A percentile compares a stretch with the other conserved stretches of the same genome.
Conservation (phyloP, 2,329 filamentous ascomycete species). For the Tothia fuscella region DNA sequence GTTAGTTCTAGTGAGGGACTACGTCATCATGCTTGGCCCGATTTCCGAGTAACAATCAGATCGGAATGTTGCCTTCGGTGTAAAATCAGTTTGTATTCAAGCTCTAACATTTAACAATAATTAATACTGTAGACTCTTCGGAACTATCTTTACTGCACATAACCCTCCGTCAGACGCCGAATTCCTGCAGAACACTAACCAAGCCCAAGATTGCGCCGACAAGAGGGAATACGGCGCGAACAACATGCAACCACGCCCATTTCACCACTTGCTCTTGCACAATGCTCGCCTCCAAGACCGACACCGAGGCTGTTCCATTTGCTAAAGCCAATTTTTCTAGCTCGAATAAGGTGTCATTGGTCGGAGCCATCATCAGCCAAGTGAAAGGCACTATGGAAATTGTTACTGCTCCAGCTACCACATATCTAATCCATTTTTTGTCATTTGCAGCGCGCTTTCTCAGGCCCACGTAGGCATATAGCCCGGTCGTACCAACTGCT, state of each 20-base stretch:
- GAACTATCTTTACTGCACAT: too few relatives aligned
- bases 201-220: background rate
- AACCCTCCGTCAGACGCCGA: too few relatives aligned
- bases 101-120: too few relatives aligned
- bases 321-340: too few relatives aligned
- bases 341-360: conserved; percentile 19
- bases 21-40: too few relatives aligned
- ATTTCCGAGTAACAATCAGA: too few relatives aligned
- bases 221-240: conserved; percentile 10
- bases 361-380: conserved; percentile 24
- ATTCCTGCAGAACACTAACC: background rate
- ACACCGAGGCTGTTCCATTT: too few relatives aligned
- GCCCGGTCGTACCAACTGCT: conserved; percentile 16
- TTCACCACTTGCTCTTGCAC: background rate
- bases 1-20: too few relatives aligned
- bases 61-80: too few relatives aligned
- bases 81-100: too few relatives aligned
- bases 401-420: conserved; percentile 18
- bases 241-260: conserved; percentile 11
- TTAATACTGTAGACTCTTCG: too few relatives aligned
- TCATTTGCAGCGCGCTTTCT: background rate
- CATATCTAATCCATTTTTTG: background rate
- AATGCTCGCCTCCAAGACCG: background rate
- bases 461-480: conserved; percentile 18
- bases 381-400: conserved; percentile 27